Conservation (phyloP, 1,284 basidiomycete genomes). For the Hemileia vastatrix region DNA sequence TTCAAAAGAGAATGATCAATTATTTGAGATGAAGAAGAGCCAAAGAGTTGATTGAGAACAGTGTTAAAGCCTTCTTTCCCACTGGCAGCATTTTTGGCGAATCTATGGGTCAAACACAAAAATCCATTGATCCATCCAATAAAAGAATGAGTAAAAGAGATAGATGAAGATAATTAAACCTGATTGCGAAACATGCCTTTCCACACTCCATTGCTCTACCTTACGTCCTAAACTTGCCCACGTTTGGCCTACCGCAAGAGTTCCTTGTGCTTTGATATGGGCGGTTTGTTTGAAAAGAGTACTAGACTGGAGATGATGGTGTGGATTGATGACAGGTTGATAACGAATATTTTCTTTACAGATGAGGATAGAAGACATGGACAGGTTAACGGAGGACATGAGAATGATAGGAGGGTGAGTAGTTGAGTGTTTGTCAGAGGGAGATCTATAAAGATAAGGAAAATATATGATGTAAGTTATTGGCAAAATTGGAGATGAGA, state of each 20-base stretch:
- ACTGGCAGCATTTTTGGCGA: constrained; percentile 6
- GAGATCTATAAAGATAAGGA: not conserved
- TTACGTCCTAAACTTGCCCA: constrained; percentile 7
- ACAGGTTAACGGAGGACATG: constrained; percentile 19
- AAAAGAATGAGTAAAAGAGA: not conserved
- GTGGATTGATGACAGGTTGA: not conserved
- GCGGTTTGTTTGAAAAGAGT: constrained; percentile 17
- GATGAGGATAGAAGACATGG: constrained; percentile 15
- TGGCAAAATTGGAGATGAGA: not conserved
- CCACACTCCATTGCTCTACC: constrained; percentile 14
- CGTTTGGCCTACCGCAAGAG: constrained; percentile 8
- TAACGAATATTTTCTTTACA: constrained; percentile 19
- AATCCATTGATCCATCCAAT: not conserved
- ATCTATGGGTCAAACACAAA: not conserved
- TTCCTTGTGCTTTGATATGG: constrained; percentile 15
- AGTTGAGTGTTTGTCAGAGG: not conserved
- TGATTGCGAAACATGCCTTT: constrained; percentile 4
- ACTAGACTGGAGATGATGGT: not conserved
- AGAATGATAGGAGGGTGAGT: constrained; percentile 9
- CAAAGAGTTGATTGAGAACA: not conserved
- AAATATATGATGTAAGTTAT: not conserved
- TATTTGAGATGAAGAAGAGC: not conserved
- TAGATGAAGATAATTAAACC: not conserved
- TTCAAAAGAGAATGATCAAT: no score
- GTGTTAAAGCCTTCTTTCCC: constrained; percentile 11